Evolutionary conservation across 2,329 filamentous ascomycete genomes (phyloP).

Genomic region (Lomentospora prolificans): DNA sequence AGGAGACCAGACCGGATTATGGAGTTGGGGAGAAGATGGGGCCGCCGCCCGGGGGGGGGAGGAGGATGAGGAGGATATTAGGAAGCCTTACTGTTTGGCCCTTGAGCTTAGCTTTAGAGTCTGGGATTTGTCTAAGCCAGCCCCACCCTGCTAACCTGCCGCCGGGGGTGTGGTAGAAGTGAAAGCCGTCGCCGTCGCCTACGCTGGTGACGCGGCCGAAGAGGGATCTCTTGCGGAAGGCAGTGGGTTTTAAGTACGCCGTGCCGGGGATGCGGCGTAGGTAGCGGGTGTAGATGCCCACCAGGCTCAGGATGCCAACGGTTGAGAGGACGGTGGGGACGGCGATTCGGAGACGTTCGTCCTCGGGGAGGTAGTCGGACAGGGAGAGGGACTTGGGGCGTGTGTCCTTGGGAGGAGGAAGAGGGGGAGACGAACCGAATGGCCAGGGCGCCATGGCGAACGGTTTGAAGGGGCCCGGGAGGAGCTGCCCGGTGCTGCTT

Average conservation of each 20-base stretch:
- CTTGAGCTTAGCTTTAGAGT: constrained; percentile 56
- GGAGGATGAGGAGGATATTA: no score
- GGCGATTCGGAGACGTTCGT: constrained; percentile 3
- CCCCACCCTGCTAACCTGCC: constrained; percentile 81
- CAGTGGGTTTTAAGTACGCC: constrained; percentile 61
- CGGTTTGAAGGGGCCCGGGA: background rate
- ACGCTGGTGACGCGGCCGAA: constrained; percentile 86
- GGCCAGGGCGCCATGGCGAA: constrained; percentile 7
- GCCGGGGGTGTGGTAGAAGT: constrained; percentile 90
- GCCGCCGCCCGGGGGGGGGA: background rate
- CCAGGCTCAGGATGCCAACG: constrained; percentile 25
- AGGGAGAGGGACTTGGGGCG: background rate
- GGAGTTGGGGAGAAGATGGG: constrained; percentile 5
- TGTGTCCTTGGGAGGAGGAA: background rate
- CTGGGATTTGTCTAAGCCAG: constrained; percentile 72
- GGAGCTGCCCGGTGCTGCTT: background rate
- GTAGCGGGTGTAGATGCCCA: constrained; percentile 60
- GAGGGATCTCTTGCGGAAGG: constrained; percentile 66
- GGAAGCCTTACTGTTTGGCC: constrained; percentile 72
- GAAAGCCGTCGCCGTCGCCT: constrained; percentile 93
- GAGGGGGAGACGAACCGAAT: background rate
- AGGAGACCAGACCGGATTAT: no score
- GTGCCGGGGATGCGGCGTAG: constrained; percentile 76
- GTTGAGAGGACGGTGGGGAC: constrained; percentile 26
- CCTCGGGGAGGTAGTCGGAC: background rate